phyloP scores from a whole-genome alignment of 306 rosid genomes.

The Carpinus fangiana region DNA sequence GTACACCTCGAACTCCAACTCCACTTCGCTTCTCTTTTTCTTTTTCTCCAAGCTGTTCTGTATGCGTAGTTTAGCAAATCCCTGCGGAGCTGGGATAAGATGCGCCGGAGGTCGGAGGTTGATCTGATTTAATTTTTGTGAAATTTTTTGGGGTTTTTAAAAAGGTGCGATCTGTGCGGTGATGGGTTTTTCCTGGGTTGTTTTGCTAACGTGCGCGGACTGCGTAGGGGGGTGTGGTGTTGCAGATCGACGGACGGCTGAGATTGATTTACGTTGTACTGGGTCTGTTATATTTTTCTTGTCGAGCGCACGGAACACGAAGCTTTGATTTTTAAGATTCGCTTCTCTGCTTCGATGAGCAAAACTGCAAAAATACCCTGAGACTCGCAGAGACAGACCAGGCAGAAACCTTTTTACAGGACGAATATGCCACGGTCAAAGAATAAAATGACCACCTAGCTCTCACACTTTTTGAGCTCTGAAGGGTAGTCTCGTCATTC shows the following conservation, averaged over 20 bases:
- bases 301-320: conserved; percentile 21
- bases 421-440: conserved; percentile 5
- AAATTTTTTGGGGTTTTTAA: background rate
- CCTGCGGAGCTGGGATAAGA: background rate
- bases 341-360: conserved; percentile 12
- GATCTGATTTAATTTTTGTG: background rate
- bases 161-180: background rate
- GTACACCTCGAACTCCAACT: conserved; percentile 14
- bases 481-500: conserved; percentile 18
- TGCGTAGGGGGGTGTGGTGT: background rate
- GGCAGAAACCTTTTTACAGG: background rate
- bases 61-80: background rate
- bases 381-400: background rate
- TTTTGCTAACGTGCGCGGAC: background rate
- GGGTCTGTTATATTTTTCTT: conserved; percentile 11
- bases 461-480: background rate
- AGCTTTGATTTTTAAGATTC: conserved; percentile 24
- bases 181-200: background rate
- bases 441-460: background rate
- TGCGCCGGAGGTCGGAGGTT: background rate
- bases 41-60: background rate
- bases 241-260: background rate
- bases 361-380: conserved; percentile 16
- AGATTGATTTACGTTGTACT: background rate
- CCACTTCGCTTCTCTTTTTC: background rate